Conservation (phyloP, 108 stramenopile species). For the Pinguiococcus pyrenoidosus region DNA sequence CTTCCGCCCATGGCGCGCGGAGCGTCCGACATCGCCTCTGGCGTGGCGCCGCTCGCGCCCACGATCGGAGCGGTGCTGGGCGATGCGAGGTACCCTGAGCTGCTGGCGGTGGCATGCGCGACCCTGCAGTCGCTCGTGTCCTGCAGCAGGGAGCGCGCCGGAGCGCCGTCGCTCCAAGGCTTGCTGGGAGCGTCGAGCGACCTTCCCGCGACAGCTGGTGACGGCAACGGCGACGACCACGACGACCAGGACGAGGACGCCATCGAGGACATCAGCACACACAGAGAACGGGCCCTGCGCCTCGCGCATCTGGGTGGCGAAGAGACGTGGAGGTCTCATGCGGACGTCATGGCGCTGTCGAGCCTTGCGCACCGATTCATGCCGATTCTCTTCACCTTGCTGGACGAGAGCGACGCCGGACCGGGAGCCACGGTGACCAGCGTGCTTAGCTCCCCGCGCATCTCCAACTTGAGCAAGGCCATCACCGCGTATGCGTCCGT, state of each 20-base stretch:
- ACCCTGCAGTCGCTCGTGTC: neutral
- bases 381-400: constrained; percentile 15
- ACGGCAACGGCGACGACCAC: too few relatives aligned
- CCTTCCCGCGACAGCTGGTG: neutral
- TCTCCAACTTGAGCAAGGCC: constrained; percentile 16
- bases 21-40: too few relatives aligned
- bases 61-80: too few relatives aligned
- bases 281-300: too few relatives aligned
- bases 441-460: neutral
- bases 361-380: constrained; percentile 11
- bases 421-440: neutral
- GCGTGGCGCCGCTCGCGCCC: too few relatives aligned
- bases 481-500: constrained; percentile 18
- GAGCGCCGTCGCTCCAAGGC: neutral
- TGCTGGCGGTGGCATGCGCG: constrained; percentile 7
- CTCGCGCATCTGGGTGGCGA: too few relatives aligned
- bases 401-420: constrained; percentile 4
- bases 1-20: too few relatives aligned
- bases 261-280: too few relatives aligned
- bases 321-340: constrained; percentile 1
- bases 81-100: constrained; percentile 17
- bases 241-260: constrained; percentile 4
- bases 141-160: neutral
- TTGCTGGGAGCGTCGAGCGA: neutral
- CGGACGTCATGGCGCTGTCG: constrained; percentile 10